Conservation (phyloP, 306 rosid species). For the apple (Malus domestica) region DNA sequence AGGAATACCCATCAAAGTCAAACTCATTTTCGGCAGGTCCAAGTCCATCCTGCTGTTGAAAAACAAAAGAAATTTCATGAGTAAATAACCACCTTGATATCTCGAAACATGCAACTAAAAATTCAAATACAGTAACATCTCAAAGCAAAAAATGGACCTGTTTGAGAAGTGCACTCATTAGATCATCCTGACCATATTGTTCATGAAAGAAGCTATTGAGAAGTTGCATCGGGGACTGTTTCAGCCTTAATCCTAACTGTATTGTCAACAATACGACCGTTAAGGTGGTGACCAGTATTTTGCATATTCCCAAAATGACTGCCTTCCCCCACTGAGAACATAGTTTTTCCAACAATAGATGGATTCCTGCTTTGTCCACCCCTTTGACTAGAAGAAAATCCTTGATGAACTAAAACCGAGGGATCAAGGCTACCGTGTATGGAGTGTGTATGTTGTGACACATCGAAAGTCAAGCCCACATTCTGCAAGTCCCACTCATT, state of each 20-base stretch:
- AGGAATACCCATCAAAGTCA: conserved; percentile 78
- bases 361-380: conserved; percentile 38
- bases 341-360: conserved; percentile 33
- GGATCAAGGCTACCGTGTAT: conserved; percentile 55
- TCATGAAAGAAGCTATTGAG: conserved; percentile 54
- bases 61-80: not conserved
- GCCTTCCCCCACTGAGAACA: conserved; percentile 46
- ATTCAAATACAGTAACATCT: not conserved
- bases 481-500: conserved; percentile 76
- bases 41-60: conserved; percentile 73
- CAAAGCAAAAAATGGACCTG: conserved; percentile 51
- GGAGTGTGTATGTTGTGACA: conserved; percentile 56
- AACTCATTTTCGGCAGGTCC: conserved; percentile 60
- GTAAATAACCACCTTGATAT: not conserved
- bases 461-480: conserved; percentile 43
- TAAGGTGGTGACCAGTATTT: conserved; percentile 42
- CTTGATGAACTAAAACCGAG: conserved; percentile 63
- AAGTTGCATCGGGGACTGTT: conserved; percentile 45
- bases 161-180: conserved; percentile 85
- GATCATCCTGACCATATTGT: conserved; percentile 83
- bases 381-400: conserved; percentile 54
- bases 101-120: not conserved
- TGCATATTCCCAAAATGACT: conserved; percentile 42
- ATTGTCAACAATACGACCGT: conserved; percentile 36
- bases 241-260: conserved; percentile 61